These are phyloP conservation scores for Hamiltosporidium tvaerminnensis DNA, from an alignment of 371 early-diverging fungal genomes.

Conservation along the genomic window DNA sequence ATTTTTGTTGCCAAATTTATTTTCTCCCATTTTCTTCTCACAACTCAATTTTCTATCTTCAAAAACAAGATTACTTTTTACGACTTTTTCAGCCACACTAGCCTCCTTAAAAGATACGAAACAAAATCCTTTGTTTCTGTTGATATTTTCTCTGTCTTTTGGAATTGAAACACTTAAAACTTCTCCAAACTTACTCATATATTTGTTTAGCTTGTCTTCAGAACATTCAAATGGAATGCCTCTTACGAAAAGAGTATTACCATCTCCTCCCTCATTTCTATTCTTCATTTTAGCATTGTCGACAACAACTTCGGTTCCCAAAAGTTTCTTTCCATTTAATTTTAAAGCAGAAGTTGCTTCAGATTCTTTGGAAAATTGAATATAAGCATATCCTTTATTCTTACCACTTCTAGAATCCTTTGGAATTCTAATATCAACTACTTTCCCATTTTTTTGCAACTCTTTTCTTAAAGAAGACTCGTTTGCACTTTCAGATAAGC, in stretches of 20 bases:
- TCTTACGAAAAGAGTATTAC: slow-evolving; percentile 42
- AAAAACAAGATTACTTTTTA: slow-evolving; percentile 28
- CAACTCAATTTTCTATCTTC: slow-evolving; percentile 35
- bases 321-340: slow-evolving; percentile 34
- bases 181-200: slow-evolving; percentile 23
- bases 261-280: slow-evolving; percentile 3
- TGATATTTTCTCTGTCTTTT: slow-evolving; percentile 24
- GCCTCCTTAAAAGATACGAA: slow-evolving; percentile 32
- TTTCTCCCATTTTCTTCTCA: no score
- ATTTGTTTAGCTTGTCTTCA: slow-evolving; percentile 26
- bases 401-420: slow-evolving; percentile 20
- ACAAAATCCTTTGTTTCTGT: slow-evolving; percentile 41
- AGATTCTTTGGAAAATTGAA: slow-evolving; percentile 45
- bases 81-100: slow-evolving; percentile 18
- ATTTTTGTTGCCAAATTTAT: no score
- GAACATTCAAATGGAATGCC: slow-evolving; percentile 29
- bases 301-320: slow-evolving; percentile 38
- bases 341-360: slow-evolving; percentile 36
- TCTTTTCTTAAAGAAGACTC: slow-evolving; percentile 45
- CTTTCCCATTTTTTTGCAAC: slow-evolving; percentile 42
- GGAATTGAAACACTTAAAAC: slow-evolving; percentile 27
- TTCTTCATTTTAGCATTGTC: slow-evolving; percentile 16
- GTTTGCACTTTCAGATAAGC: slow-evolving; percentile 32
- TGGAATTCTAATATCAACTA: slow-evolving; percentile 47
- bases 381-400: slow-evolving; percentile 53